Evolutionary conservation across 148 eudicot genomes (phyloP).

Genomic region (Rhododendron molle): DNA sequence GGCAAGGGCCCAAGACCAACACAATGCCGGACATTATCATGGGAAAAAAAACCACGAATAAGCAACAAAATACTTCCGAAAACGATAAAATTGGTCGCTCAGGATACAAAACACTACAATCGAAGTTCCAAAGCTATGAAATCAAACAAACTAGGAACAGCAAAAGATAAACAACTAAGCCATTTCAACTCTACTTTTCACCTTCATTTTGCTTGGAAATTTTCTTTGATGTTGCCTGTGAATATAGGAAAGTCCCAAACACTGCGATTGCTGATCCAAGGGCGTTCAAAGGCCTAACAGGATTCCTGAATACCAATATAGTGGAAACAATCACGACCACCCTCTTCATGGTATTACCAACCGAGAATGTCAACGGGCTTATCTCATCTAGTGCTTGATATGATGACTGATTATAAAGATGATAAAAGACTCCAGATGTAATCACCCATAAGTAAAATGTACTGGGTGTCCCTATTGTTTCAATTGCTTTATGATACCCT

Average conservation of each 20-base stretch:
- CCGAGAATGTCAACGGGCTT: slow-evolving; percentile 84
- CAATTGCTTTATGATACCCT: slow-evolving; percentile 73
- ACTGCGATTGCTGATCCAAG: slow-evolving; percentile 84
- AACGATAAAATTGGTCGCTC: neutral
- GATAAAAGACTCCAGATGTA: slow-evolving; percentile 79
- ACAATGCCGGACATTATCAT: neutral
- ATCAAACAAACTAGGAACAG: neutral
- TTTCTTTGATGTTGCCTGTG: slow-evolving; percentile 67
- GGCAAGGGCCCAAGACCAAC: neutral
- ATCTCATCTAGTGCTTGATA: slow-evolving; percentile 88
- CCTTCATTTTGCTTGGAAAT: slow-evolving; percentile 46
- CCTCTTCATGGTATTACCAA: slow-evolving; percentile 94
- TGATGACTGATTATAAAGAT: slow-evolving; percentile 80
- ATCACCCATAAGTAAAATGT: slow-evolving; percentile 77
- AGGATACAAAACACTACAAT: neutral
- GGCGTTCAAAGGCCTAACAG: slow-evolving; percentile 81
- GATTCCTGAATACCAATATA: slow-evolving; percentile 76
- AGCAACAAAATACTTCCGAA: neutral
- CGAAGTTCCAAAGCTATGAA: neutral
- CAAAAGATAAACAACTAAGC: neutral
- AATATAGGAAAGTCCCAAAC: slow-evolving; percentile 82
- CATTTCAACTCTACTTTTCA: slow-evolving; percentile 44
- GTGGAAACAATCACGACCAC: slow-evolving; percentile 76
- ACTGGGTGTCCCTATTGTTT: slow-evolving; percentile 44
- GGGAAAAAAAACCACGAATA: neutral